These are phyloP conservation scores for Centaurea solstitialis DNA, from an alignment of 129 eudicot species.

Conservation along the genomic window DNA sequence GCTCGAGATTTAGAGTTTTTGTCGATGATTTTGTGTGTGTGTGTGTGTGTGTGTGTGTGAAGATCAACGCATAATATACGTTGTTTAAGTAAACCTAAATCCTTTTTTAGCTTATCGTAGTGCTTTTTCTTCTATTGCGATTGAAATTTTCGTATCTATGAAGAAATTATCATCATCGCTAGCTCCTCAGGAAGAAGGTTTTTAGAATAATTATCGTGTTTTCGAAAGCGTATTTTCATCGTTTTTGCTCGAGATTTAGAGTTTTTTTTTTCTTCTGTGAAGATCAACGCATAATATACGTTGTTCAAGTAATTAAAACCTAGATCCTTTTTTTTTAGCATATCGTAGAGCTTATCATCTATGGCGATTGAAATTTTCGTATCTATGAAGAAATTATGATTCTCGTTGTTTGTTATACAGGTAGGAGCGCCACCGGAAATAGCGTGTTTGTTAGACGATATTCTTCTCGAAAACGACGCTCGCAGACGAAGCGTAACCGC, in stretches of 20 bases:
- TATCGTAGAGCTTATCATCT: neutral
- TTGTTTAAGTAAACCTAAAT: neutral
- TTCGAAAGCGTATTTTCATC: too few species aligned
- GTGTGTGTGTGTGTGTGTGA: neutral
- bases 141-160: neutral
- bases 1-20: too few species aligned
- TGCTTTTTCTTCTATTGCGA: neutral
- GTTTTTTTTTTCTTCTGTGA: neutral
- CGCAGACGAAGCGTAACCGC: constrained; percentile 38
- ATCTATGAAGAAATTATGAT: constrained; percentile 2
- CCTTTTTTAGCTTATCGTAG: neutral
- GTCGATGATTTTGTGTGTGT: too few species aligned
- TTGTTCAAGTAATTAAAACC: neutral
- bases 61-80: constrained; percentile 6
- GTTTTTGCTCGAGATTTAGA: too few species aligned
- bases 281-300: constrained; percentile 3
- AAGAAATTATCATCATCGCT: neutral
- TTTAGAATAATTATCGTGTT: too few species aligned
- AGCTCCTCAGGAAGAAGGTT: too few species aligned
- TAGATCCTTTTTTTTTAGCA: neutral
- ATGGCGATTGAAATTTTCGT: neutral
- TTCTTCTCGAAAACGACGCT: constrained; percentile 54
- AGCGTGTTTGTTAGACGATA: constrained; percentile 67
- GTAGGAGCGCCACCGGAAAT: constrained; percentile 94
- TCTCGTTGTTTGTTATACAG: constrained; percentile 30